Percentiles rank a stretch among this genome's conserved stretches.
These are phyloP conservation scores for Aspergillus piperis DNA, from an alignment of 2,329 filamentous ascomycete species.

Conservation along the genomic window DNA sequence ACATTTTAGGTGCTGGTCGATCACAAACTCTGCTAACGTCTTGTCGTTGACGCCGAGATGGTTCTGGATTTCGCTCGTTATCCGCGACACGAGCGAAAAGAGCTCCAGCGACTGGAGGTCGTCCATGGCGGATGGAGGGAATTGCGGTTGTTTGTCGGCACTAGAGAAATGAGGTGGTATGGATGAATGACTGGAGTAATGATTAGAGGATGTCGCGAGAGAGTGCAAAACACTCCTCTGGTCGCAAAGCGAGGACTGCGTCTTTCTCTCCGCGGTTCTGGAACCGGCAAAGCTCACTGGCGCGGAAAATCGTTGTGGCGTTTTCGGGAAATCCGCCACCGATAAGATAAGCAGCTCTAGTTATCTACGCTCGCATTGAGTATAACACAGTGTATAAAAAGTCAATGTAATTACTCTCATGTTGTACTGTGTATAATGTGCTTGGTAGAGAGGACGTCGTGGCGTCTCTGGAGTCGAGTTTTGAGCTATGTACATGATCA, in stretches of 20 bases:
- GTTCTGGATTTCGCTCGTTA: constrained; percentile 92
- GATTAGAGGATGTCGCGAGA: constrained; percentile 7
- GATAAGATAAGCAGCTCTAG: constrained; percentile 33
- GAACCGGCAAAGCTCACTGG: constrained; percentile 18
- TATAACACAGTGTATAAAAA: too few relatives aligned
- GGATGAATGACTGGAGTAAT: neutral
- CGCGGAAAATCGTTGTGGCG: constrained; percentile 42
- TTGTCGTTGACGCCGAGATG: constrained; percentile 91
- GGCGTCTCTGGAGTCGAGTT: too few relatives aligned
- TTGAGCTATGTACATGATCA: too few relatives aligned
- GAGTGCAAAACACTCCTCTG: constrained; percentile 27
- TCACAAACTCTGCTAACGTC: constrained; percentile 93
- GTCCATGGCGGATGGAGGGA: constrained; percentile 63
- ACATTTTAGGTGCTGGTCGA: constrained; percentile 81
- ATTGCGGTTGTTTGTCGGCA: neutral
- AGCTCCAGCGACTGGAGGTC: constrained; percentile 89
- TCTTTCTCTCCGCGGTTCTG: neutral
- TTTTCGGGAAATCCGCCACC: constrained; percentile 27
- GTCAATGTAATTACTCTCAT: too few relatives aligned
- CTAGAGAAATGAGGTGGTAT: neutral
- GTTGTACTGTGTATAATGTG: too few relatives aligned
- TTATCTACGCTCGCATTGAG: neutral
- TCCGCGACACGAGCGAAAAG: constrained; percentile 89
- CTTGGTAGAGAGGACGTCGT: too few relatives aligned
- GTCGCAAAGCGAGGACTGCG: constrained; percentile 12